Evolutionary conservation across 208 protist genomes (phyloP), one percentile per base, ranked within the genome.

Genomic region (Trypanosomatidae sp.): DNA sequence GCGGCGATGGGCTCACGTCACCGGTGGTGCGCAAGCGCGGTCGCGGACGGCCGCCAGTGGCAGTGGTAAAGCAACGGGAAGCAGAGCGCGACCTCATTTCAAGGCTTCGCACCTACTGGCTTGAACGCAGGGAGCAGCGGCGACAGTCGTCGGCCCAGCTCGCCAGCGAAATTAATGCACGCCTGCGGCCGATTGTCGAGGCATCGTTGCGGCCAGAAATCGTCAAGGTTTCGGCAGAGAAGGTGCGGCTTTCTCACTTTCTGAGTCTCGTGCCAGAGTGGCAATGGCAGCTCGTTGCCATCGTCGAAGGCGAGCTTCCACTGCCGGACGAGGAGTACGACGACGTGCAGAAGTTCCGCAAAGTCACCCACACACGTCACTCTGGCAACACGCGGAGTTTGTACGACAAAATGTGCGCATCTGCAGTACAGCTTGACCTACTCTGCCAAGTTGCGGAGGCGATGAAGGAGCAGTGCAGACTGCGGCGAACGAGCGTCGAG

Each of bases 251-350:
- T 25, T 88, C 91, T 2, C 86, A 91, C 56, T 91, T 92, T 58
- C 43, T 92, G 33, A 93, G 76, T 58, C 85, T 95, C 39, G 83
- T 95, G 28, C 86, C 91, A n/a, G 91, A 92, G 82, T 90, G 87
- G 80, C 91, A 95, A 83, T 82, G 84, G 67, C 75, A 83, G 50
- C 71, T 95, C 12, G 84, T 90, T 30, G 30, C 71, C 28, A 56
- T 79, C 28, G 88, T 91, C 36, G 91, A 95, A 64, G 88, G 88
- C 13, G 77, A 92, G 55, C 81, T 95, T 58, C 88, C 86, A 19
- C 56, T 93, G 58, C 83, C 85, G 0, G 91, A 95, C 52, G 86
- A 92, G 56, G 88, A 95, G 80, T 95, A 93, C 80, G 83, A 90
- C 52, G 87, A 93, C 70, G 86, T 88, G 60, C 83, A 91, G 60